These are phyloP conservation scores for Eimeria falciformis DNA, from an alignment of 169 alveolate genomes.

Conservation along the genomic window DNA sequence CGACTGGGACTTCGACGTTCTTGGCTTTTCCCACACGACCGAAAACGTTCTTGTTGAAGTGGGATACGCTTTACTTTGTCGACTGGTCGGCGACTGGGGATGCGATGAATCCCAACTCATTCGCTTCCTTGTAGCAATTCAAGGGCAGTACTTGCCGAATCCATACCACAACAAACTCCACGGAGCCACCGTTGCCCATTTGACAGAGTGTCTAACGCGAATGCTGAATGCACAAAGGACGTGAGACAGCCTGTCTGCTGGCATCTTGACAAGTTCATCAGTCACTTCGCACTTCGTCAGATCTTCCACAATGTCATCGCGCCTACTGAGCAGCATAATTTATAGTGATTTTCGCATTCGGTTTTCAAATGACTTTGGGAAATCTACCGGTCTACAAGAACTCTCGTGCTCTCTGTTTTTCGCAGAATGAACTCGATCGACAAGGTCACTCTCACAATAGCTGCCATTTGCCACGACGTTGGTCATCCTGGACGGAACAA, in stretches of 20 bases:
- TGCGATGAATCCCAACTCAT: constrained; percentile 42
- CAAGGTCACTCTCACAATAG: constrained; percentile 81
- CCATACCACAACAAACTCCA: constrained; percentile 77
- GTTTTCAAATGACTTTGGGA: too few species aligned
- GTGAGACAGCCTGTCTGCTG: not conserved
- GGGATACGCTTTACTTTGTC: constrained; percentile 27
- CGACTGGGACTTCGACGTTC: constrained; percentile 65
- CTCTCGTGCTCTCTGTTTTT: too few species aligned
- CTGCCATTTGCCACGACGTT: constrained; percentile 95
- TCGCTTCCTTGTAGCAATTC: constrained; percentile 45
- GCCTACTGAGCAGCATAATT: too few species aligned
- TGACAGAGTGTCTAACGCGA: constrained; percentile 79
- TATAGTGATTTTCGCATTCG: too few species aligned
- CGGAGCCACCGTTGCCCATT: constrained; percentile 82
- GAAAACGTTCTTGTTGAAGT: constrained; percentile 52
- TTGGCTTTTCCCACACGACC: not conserved
- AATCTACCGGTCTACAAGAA: too few species aligned
- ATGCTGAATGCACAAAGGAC: constrained; percentile 77
- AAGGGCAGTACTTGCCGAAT: constrained; percentile 19
- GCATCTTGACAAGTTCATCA: too few species aligned
- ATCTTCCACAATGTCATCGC: too few species aligned
- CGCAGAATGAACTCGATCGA: constrained; percentile 71
- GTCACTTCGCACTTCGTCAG: too few species aligned
- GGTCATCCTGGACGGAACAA: constrained; percentile 95
- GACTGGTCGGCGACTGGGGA: constrained; percentile 57